Percentiles rank a stretch among this genome's conserved stretches.
These are phyloP conservation scores for Trichosporon inkin DNA, from an alignment of 1,284 basidiomycete species.

Conservation along the genomic window DNA sequence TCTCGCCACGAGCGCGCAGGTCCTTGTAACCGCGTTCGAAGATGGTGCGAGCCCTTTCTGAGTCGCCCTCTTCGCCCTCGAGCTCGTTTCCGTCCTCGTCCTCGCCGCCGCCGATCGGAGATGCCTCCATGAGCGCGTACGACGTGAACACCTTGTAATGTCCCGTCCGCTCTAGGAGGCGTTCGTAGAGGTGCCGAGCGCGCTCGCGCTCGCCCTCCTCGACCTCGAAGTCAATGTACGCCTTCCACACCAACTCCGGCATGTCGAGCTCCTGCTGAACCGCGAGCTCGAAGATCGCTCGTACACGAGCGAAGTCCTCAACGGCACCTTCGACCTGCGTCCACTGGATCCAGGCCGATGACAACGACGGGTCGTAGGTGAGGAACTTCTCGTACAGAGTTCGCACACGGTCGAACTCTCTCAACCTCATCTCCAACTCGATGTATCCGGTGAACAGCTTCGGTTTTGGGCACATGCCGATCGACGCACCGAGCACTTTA, in stretches of 20 bases:
- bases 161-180: constrained; percentile 77
- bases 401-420: constrained; percentile 90
- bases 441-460: constrained; percentile 91
- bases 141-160: constrained; percentile 74
- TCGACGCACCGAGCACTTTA: constrained; percentile 82
- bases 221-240: constrained; percentile 89
- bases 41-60: constrained; percentile 65
- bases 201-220: constrained; percentile 81
- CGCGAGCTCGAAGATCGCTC: constrained; percentile 93
- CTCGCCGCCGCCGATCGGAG: constrained; percentile 57
- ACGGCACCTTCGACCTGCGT: constrained; percentile 91
- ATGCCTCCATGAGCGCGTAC: constrained; percentile 52
- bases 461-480: constrained; percentile 95
- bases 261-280: constrained; percentile 93
- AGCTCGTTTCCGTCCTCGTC: constrained; percentile 68
- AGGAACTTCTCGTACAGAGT: constrained; percentile 92
- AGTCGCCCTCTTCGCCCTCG: constrained; percentile 66
- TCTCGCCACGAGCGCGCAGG: constrained; percentile 71
- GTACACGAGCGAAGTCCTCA: constrained; percentile 84
- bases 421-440: constrained; percentile 68
- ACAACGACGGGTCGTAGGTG: constrained; percentile 77
- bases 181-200: constrained; percentile 82
- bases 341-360: constrained; percentile 93
- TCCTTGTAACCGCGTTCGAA: constrained; percentile 84
- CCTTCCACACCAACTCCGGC: constrained; percentile 94